Evolutionary conservation across 164 flowering plant genomes (phyloP).

Genomic region (Pachysandra terminalis): DNA sequence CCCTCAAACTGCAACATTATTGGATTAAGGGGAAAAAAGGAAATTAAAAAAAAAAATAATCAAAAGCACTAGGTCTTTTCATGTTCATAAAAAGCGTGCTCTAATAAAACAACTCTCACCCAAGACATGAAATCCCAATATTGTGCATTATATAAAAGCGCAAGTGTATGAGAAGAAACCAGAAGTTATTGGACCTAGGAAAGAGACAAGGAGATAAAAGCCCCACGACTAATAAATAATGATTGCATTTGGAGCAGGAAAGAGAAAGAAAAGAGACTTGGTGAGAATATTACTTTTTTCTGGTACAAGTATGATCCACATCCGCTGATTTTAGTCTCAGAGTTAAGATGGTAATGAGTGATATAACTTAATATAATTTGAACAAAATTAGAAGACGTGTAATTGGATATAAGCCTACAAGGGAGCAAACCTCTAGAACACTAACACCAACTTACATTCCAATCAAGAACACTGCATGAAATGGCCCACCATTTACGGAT

Average conservation of each 20-base stretch:
- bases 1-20: conserved; percentile 63
- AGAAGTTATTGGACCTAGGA: not conserved
- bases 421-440: too few species aligned
- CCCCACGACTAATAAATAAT: not conserved
- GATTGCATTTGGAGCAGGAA: not conserved
- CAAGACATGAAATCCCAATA: too few species aligned
- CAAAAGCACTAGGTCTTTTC: not conserved
- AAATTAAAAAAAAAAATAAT: not conserved
- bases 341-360: too few species aligned
- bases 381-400: too few species aligned
- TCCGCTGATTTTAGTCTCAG: too few species aligned
- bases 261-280: not conserved
- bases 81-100: not conserved
- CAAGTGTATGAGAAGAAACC: not conserved
- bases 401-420: too few species aligned
- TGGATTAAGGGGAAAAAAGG: not conserved
- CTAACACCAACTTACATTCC: too few species aligned
- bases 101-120: not conserved
- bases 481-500: too few species aligned
- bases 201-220: not conserved
- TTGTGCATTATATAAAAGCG: too few species aligned
- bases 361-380: too few species aligned
- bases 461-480: too few species aligned
- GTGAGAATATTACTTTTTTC: not conserved
- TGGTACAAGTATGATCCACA: too few species aligned